Base-by-base conservation (phyloP, 768 basidiomycete species). In the Kwoniella heveanensis region DNA sequence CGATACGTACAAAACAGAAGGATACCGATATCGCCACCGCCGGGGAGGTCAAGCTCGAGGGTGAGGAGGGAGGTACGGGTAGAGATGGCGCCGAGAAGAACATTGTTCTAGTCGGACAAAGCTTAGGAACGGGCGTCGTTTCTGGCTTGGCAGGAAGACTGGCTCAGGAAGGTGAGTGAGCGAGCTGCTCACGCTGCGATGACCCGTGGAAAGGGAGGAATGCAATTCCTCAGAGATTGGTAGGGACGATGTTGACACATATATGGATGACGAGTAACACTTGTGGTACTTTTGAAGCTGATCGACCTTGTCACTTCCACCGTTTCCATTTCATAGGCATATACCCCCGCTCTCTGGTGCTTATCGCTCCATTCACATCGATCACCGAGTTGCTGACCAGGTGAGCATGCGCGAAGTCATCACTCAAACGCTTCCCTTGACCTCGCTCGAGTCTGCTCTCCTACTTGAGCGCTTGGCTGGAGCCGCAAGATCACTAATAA, bases 111-210 rank as follows among this genome's bases (percentile, higher is more conserved):
- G 82, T 91, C 2, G 94, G 94, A 0, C 92, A 94, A 70, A 93
- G 91, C 67, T 82, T 98, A 13, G 94, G 94, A 1, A 93, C 93
- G 0, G 92, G 88, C 0, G 89, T 97, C 1, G 83, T 80, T 0
- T 82, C 82, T 26, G 82, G 72, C 56, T 77, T 84, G 10, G 83
- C 80, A 17, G 81, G 75, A 26, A 66, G 77, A 51, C 77, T 87
- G 2, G 80, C 81, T 13, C 64, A 61, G 0, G 82, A 85, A 63
- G 82, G 82, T 81, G 39, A 47, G 22, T 49, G n/a, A n/a, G n/a
- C n/a, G n/a, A n/a, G n/a, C n/a, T n/a, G n/a, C n/a, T n/a, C n/a
- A n/a, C n/a, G n/a, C n/a, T n/a, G n/a, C n/a, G n/a, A n/a, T n/a
- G n/a, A n/a, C n/a, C n/a, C n/a, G n/a, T n/a, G n/a, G n/a, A n/a